These are phyloP conservation scores for Chenopodium quinoa DNA, from an alignment of 148 eudicot species.

Conservation along the genomic window DNA sequence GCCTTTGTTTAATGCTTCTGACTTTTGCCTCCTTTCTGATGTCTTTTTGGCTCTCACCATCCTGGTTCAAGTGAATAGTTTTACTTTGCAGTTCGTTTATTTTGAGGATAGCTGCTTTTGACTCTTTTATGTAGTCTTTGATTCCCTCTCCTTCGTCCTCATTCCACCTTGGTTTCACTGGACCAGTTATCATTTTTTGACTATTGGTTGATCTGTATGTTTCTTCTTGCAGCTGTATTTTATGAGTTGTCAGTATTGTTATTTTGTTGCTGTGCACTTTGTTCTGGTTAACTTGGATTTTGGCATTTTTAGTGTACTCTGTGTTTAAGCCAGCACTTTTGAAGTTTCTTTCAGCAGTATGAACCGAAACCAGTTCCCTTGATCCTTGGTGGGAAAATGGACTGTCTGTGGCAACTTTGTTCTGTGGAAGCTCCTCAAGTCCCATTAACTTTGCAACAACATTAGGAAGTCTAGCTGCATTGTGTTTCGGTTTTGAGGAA, in stretches of 20 bases:
- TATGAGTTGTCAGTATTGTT: constrained; percentile 19
- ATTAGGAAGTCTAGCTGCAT: constrained; percentile 55
- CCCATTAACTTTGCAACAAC: constrained; percentile 95
- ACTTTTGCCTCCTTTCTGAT: constrained; percentile 17
- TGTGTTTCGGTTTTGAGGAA: constrained; percentile 35
- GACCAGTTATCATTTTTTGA: constrained; percentile 15
- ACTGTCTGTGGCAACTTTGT: constrained; percentile 18
- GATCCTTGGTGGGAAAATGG: constrained; percentile 31
- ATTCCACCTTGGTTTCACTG: constrained; percentile 23
- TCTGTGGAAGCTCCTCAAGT: constrained; percentile 59
- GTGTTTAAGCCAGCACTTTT: constrained; percentile 25
- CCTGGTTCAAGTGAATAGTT: constrained; percentile 22
- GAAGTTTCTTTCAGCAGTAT: constrained; percentile 20
- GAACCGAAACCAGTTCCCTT: constrained; percentile 27
- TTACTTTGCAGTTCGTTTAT: constrained; percentile 34
- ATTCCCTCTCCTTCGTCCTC: constrained; percentile 29
- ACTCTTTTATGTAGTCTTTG: constrained; percentile 22
- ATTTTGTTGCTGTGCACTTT: constrained; percentile 30
- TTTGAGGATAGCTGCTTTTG: constrained; percentile 25
- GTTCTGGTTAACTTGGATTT: constrained; percentile 20
- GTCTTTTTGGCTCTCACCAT: constrained; percentile 17
- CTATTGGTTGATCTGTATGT: constrained; percentile 2
- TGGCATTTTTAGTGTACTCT: constrained; percentile 17
- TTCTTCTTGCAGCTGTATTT: constrained; percentile 18
- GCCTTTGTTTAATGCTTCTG: constrained; percentile 26